phyloP scores from a whole-genome alignment of 192 early-diverging fungal genomes.

The Helicostylum pulchrum region DNA sequence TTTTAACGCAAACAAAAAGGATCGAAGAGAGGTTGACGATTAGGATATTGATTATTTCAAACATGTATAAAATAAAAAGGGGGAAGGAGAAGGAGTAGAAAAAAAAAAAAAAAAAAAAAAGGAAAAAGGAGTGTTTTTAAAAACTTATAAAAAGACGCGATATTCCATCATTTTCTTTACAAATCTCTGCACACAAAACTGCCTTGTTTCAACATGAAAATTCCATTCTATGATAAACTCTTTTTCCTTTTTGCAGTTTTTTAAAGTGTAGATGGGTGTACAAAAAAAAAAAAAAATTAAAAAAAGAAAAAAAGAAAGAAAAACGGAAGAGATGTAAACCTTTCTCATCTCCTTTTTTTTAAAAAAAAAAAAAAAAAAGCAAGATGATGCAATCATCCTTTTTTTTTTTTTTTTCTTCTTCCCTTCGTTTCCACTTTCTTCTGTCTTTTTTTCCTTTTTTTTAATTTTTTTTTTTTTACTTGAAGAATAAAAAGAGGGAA shows the following conservation, averaged over 20 bases:
- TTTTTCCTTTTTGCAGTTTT: too few species aligned
- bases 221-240: too few species aligned
- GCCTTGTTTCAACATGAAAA: too few species aligned
- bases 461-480: neutral
- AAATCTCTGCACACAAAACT: too few species aligned
- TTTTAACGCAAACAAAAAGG: constrained; percentile 15
- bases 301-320: neutral
- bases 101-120: constrained; percentile 1
- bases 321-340: neutral
- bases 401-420: constrained; percentile 4
- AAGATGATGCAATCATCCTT: neutral
- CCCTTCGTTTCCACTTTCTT: neutral
- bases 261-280: too few species aligned
- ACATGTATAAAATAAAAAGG: constrained; percentile 4
- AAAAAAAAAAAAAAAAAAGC: neutral
- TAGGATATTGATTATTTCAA: constrained; percentile 7
- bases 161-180: too few species aligned
- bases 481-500: constrained; percentile 3
- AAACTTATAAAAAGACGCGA: too few species aligned
- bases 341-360: constrained; percentile 4
- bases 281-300: neutral
- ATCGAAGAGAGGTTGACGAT: constrained; percentile 10
- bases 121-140: too few species aligned
- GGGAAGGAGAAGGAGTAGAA: neutral
- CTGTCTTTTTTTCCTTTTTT: constrained; percentile 1